Evolutionary conservation across 2,329 filamentous ascomycete species (phyloP).

Genomic region (Beauveria caledonica): DNA sequence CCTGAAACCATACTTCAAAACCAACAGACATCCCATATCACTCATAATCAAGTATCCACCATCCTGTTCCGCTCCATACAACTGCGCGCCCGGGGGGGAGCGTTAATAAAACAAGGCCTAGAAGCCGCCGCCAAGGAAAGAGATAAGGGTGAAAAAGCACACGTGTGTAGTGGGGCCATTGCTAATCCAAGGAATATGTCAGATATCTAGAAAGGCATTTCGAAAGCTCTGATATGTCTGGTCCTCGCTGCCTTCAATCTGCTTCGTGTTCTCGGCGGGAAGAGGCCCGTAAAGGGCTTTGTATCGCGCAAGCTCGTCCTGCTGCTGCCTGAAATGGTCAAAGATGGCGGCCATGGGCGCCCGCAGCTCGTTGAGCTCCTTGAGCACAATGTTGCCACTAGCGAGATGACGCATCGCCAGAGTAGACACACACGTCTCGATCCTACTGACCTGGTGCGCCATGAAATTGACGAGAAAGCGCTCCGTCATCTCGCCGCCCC

Average conservation of each 20-base stretch:
- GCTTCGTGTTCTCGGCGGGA: conserved; percentile 10
- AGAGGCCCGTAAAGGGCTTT: conserved; percentile 44
- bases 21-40: neutral
- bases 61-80: neutral
- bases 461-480: conserved; percentile 80
- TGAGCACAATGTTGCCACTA: conserved; percentile 54
- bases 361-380: conserved; percentile 61
- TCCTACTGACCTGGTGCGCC: conserved; percentile 89
- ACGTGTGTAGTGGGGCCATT: neutral
- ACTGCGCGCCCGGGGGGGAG: no score
- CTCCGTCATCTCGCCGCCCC: conserved; percentile 82
- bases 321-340: conserved; percentile 48
- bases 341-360: conserved; percentile 71
- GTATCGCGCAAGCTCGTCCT: conserved; percentile 56
- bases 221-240: neutral
- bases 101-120: neutral
- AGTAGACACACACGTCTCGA: conserved; percentile 83
- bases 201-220: neutral
- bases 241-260: conserved; percentile 1
- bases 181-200: conserved; percentile 1
- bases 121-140: neutral
- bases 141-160: neutral
- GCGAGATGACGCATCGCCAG: conserved; percentile 73
- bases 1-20: neutral
- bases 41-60: neutral